A percentile compares a stretch with the other conserved stretches of the same genome.
These are phyloP conservation scores for Musa troglodytarum DNA, from an alignment of 176 grass and related monocot species.

Conservation along the genomic window DNA sequence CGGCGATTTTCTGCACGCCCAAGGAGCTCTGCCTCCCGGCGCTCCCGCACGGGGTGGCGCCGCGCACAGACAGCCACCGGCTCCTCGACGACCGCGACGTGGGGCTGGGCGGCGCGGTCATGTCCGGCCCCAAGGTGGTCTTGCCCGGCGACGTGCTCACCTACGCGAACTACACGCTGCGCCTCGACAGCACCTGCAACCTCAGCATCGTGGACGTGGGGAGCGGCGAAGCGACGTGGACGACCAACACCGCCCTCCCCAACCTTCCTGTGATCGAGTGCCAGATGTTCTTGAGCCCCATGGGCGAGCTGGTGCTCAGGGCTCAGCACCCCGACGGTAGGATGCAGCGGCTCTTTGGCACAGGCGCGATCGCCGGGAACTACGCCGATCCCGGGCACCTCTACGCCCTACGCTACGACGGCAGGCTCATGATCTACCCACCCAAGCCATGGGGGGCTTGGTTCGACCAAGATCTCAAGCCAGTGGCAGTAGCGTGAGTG, in stretches of 20 bases:
- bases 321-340: neutral
- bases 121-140: neutral
- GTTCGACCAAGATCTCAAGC: neutral
- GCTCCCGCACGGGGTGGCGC: neutral
- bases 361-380: neutral
- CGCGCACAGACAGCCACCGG: neutral
- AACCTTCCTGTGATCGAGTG: neutral
- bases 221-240: neutral
- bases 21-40: neutral
- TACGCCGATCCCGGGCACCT: neutral
- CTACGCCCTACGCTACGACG: neutral
- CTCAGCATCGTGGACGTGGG: neutral
- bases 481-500: too few relatives aligned
- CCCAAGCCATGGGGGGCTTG: neutral
- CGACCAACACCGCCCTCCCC: neutral
- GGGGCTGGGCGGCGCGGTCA: neutral
- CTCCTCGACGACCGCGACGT: neutral
- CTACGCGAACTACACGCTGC: neutral
- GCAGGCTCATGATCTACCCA: conserved; percentile 1
- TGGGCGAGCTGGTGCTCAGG: neutral
- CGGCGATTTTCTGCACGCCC: conserved; percentile 1
- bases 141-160: neutral
- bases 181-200: neutral
- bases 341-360: neutral
- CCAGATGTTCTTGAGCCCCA: neutral